Base-by-base conservation (phyloP, 2,329 filamentous ascomycete species). In the Rasamsonia emersonii region DNA sequence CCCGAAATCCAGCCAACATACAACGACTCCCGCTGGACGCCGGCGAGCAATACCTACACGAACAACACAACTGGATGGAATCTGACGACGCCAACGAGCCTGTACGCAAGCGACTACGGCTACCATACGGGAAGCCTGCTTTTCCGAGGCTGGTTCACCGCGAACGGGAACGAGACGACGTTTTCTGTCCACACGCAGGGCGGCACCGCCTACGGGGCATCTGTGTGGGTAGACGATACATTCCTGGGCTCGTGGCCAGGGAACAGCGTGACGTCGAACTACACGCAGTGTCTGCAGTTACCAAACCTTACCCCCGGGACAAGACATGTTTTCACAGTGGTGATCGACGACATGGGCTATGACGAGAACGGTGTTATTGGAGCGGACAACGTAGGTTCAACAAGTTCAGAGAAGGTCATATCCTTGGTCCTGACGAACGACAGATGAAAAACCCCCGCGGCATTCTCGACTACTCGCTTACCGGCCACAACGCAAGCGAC, bases 261-360 rank as follows among this genome's bases (percentile, higher is more conserved):
- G 9, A 66, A 62, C 24, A 69, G 71, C 37, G 57, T 4, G 56
- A 67, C 2, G 50, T 49, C 1, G 65, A 67, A 32, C 62, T 67
- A 38, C 79, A 72, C 43, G 57, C 65, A 1, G 78, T 70, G 0
- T 77, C 78, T 49, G 59, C n/a, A 58, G 0, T 56, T 83, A 0
- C 66, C 75, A 0, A 58, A 61, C 6, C 61, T 83, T 3, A 45
- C 49, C 0, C 49, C 62, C 1, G 75, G 71, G 3, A 61, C 65
- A 17, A 42, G 54, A 0, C 77, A 83, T 47, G 65, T 79, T 8
- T 53, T 88, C 42, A 86, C 82, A 0, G 62, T 86, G 1, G 55
- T 86, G 0, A 63, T 88, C 10, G 83, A 88, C 53, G 77, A 79
- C 53, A 83, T 78, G 61, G 81, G 82, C 0, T 62, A 83, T 1